Percentiles rank a stretch among this genome's conserved stretches.
These are phyloP conservation scores for Bocquillonia castaneifolia DNA, from an alignment of 441 rosid genomes.

Conservation along the genomic window DNA sequence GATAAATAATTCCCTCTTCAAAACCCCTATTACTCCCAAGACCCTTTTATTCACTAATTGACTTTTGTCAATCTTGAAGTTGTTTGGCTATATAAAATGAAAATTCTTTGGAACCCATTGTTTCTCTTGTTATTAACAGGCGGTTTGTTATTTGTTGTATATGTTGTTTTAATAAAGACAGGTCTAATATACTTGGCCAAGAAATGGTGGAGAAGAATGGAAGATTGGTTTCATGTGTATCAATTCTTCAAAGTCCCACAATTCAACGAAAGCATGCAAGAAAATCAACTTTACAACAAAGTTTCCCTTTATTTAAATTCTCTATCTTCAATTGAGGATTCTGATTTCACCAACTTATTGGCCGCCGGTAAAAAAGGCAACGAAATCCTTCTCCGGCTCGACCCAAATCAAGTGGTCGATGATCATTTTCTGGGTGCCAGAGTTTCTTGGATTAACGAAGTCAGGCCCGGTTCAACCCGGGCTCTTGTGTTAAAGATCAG, in stretches of 20 bases:
- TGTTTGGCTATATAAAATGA: conserved; percentile 30
- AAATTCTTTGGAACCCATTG: conserved; percentile 30
- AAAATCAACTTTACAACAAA: conserved; percentile 52
- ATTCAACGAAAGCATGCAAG: conserved; percentile 55
- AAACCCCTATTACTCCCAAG: neutral
- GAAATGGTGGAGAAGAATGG: conserved; percentile 43
- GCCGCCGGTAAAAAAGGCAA: conserved; percentile 51
- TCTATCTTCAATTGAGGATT: conserved; percentile 60
- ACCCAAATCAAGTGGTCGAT: conserved; percentile 50
- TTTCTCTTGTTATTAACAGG: conserved; percentile 19
- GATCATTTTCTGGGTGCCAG: conserved; percentile 74
- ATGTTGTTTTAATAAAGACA: conserved; percentile 52
- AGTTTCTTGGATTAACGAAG: conserved; percentile 58
- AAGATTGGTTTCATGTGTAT: conserved; percentile 55
- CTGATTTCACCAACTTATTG: conserved; percentile 75
- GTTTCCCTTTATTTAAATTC: conserved; percentile 63
- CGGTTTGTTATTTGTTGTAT: conserved; percentile 33
- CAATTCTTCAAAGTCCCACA: conserved; percentile 72
- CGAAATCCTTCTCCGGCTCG: conserved; percentile 65
- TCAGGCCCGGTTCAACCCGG: conserved; percentile 14
- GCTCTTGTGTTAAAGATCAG: conserved; percentile 56
- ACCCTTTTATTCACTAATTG: neutral
- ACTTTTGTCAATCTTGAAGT: too few relatives aligned
- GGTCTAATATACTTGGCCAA: conserved; percentile 53
- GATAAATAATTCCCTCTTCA: neutral